Evolutionary conservation across 768 basidiomycete genomes (phyloP).

Genomic region (Suillus plorans): DNA sequence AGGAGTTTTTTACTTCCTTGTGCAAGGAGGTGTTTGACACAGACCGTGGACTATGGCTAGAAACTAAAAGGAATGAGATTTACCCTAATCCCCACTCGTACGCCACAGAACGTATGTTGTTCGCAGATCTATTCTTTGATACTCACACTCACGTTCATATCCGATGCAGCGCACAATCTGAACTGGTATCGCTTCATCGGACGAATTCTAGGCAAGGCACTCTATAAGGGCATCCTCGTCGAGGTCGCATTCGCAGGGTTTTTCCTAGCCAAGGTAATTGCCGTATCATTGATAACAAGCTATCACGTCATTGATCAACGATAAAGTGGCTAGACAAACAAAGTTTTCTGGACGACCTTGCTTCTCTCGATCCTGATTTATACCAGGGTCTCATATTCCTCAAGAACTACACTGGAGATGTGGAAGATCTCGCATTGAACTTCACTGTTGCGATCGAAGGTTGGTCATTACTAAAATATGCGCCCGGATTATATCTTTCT

Average conservation of each 20-base stretch:
- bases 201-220: conserved; percentile 89
- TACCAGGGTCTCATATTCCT: conserved; percentile 91
- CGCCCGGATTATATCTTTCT: not conserved
- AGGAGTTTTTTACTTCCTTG: conserved; percentile 93
- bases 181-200: conserved; percentile 95
- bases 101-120: conserved; percentile 78
- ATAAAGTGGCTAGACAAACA: conserved; percentile 87
- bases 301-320: not conserved
- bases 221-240: conserved; percentile 94
- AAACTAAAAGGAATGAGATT: conserved; percentile 86
- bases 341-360: conserved; percentile 90
- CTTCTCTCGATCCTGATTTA: conserved; percentile 87
- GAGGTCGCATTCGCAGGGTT: conserved; percentile 95
- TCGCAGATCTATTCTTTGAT: not conserved
- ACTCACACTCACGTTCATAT: not conserved
- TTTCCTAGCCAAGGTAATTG: conserved; percentile 80
- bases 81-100: conserved; percentile 95
- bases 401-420: conserved; percentile 85
- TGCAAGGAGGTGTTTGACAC: conserved; percentile 95
- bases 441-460: conserved; percentile 89
- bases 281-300: not conserved
- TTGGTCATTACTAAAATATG: conserved; percentile 31
- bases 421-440: conserved; percentile 86
- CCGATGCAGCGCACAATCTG: conserved; percentile 67
- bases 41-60: conserved; percentile 91